These are phyloP conservation scores for Triticum urartu DNA, from an alignment of 176 grass and related monocot genomes.

Conservation along the genomic window DNA sequence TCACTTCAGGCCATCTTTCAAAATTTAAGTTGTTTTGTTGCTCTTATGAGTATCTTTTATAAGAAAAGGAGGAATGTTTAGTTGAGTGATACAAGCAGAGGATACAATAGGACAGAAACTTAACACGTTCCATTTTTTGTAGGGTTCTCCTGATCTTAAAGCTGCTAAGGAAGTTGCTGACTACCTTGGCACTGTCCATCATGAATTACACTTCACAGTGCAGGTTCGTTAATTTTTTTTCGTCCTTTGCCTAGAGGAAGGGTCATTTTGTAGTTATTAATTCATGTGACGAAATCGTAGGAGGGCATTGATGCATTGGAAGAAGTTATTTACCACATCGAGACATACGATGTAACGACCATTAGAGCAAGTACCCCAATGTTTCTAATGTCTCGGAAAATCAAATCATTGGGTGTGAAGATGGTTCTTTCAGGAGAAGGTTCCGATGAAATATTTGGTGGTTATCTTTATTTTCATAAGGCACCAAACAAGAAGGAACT, in stretches of 20 bases:
- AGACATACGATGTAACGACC: constrained; percentile 93
- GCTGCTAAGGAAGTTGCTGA: constrained; percentile 98
- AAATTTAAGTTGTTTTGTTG: constrained; percentile 13
- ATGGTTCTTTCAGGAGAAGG: constrained; percentile 99
- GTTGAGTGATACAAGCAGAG: not conserved
- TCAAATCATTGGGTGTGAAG: constrained; percentile 96
- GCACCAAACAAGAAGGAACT: constrained; percentile 99
- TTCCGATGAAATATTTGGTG: constrained; percentile 97
- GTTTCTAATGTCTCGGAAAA: constrained; percentile 99
- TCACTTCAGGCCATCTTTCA: constrained; percentile 13
- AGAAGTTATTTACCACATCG: constrained; percentile 92
- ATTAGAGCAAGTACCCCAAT: constrained; percentile 96
- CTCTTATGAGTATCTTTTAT: constrained; percentile 1
- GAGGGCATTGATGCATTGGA: constrained; percentile 95
- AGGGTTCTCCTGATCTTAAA: constrained; percentile 99
- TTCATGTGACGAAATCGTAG: constrained; percentile 48
- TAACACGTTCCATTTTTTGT: constrained; percentile 12
- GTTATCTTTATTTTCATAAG: constrained; percentile 98
- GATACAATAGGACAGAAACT: not conserved
- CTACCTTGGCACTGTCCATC: constrained; percentile 86
- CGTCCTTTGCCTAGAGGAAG: not conserved
- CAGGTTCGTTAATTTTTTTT: constrained; percentile 50
- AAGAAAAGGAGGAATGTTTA: not conserved
- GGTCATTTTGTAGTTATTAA: not conserved
- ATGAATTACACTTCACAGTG: constrained; percentile 95